Evolutionary conservation across 805 yeast genomes (phyloP).

Genomic region (Phaffomyces antillensis): DNA sequence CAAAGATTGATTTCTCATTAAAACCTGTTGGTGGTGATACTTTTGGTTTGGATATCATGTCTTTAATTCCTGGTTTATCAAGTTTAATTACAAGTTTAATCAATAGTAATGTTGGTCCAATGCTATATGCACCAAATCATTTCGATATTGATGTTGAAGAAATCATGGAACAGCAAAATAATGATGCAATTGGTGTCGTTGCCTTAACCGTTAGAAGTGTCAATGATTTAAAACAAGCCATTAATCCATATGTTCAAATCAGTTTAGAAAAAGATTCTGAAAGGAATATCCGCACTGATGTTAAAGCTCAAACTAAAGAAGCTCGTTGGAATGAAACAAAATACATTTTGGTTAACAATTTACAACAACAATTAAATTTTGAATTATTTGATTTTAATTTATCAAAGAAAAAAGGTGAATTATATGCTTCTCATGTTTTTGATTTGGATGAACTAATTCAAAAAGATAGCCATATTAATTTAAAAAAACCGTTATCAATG

Average conservation of each 20-base stretch:
- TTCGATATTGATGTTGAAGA: slow-evolving; percentile 71
- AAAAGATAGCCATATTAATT: slow-evolving; percentile 31
- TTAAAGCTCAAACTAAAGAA: slow-evolving; percentile 45
- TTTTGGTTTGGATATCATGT: slow-evolving; percentile 80
- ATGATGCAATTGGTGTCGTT: slow-evolving; percentile 64
- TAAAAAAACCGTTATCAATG: slow-evolving; percentile 19
- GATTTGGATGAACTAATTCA: slow-evolving; percentile 57
- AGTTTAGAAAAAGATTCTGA: slow-evolving; percentile 38
- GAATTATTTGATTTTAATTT: slow-evolving; percentile 45
- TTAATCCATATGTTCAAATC: slow-evolving; percentile 54
- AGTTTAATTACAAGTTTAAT: slow-evolving; percentile 63
- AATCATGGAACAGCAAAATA: slow-evolving; percentile 51
- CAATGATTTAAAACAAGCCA: slow-evolving; percentile 39
- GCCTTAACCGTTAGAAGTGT: slow-evolving; percentile 57
- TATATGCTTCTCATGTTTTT: slow-evolving; percentile 43
- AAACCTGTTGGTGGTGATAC: slow-evolving; percentile 89
- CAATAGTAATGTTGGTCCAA: slow-evolving; percentile 65
- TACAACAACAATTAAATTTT: slow-evolving; percentile 51
- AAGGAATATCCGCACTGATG: slow-evolving; percentile 40
- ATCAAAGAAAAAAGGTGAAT: slow-evolving; percentile 47
- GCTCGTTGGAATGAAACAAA: slow-evolving; percentile 67
- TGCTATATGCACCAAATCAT: slow-evolving; percentile 78
- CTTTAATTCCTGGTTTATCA: slow-evolving; percentile 73
- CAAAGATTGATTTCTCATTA: slow-evolving; percentile 68
- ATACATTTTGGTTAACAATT: slow-evolving; percentile 46